Base-by-base conservation (phyloP, 352 stramenopile species). In the Phytophthora citrophthora region DNA sequence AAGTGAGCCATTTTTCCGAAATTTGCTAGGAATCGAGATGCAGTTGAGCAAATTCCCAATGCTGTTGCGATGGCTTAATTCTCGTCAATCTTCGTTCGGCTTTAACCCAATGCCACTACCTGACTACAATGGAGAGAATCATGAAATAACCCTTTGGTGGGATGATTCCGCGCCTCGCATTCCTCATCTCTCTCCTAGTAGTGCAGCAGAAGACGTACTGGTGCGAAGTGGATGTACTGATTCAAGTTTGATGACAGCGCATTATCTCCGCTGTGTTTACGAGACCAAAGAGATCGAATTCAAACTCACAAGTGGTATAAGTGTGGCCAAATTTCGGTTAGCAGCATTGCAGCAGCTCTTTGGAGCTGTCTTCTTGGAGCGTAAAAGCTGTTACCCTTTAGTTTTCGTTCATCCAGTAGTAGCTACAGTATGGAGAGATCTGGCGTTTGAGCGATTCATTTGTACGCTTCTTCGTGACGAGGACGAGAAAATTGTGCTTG, bases 221-320 rank as follows among this genome's bases (percentile, higher is more conserved):
- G 2, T 45, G 34, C 8, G 36, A 36, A 34, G 44, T 5, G 31
- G 15, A 4, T 36, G n/a, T 29, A 5, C 16, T 18, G 6, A 1
- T 18, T 34, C 32, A n/a, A 4, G 7, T 1, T 36, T 31, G 1
- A 53, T 55, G 29, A 65, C 69, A 20, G 44, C 54, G 6, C 31
- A 41, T 8, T 67, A 69, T 32, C 39, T 79, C 15, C n/a, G 45
- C 12, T 64, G 39, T 4, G 9, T 79, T 18, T 70, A 75, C 38
- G 60, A 74, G 23, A 70, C 64, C 4, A 64, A 81, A 18, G 77
- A 83, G n/a, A 69, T 81, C 11, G 62, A 71, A 18, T 86, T 86
- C 39, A 81, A 80, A 50, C 48, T 79, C 23, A 70, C 64, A 0
- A 64, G 64, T 20, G 74, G 62, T 1, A 58, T 73, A 18, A 45